These are phyloP conservation scores for Eurotiales sp. DNA, from an alignment of 2,329 filamentous ascomycete species.

Conservation along the genomic window DNA sequence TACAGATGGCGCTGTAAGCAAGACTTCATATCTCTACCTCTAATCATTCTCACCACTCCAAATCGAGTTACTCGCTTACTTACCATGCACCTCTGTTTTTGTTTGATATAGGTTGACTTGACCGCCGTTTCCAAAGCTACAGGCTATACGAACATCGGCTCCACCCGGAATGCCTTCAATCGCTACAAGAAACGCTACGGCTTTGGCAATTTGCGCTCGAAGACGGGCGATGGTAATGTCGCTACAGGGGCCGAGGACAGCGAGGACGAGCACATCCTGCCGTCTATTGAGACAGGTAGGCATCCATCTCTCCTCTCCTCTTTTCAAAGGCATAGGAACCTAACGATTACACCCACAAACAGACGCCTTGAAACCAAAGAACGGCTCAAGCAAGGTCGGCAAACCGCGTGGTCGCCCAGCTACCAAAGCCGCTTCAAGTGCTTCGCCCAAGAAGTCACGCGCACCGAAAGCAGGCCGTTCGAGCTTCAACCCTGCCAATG, in stretches of 20 bases:
- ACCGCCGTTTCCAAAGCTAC: conserved; percentile 2
- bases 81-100: too few relatives aligned
- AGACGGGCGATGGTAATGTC: not conserved
- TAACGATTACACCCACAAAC: too few relatives aligned
- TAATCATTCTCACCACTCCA: not conserved
- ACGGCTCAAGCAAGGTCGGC: conserved; percentile 1
- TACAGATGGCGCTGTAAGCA: conserved; percentile 1
- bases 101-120: conserved; percentile 9
- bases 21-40: too few relatives aligned
- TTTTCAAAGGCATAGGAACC: too few relatives aligned
- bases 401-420: conserved; percentile 6
- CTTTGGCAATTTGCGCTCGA: conserved; percentile 1
- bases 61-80: not conserved
- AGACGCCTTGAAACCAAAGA: conserved; percentile 1
- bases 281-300: not conserved
- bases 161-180: conserved; percentile 3
- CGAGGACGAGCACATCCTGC: not conserved
- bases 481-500: not conserved
- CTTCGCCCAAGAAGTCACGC: not conserved
- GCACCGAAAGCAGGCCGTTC: too few relatives aligned
- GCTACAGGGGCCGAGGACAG: not conserved
- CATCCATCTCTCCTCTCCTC: not conserved
- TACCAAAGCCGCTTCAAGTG: not conserved
- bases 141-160: conserved; percentile 11
- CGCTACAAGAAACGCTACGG: conserved; percentile 11